Conservation (phyloP, 2,329 filamentous ascomycete species). For the Spiromastix sp. region DNA sequence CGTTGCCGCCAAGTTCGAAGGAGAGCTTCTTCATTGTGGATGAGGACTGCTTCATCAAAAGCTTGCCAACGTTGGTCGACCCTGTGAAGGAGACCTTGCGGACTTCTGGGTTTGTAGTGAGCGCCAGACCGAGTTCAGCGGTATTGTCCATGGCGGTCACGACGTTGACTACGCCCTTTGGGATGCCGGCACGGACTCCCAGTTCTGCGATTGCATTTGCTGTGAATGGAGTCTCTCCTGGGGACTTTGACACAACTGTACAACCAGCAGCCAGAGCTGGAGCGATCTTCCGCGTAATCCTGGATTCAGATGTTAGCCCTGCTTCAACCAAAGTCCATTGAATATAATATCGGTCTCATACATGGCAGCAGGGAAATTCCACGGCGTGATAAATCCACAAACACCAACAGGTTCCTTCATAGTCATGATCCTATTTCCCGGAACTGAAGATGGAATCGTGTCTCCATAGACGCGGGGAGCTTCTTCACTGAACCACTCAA, state of each 20-base stretch:
- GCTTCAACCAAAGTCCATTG: no score
- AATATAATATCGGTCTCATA: no score
- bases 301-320: no score
- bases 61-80: conserved; percentile 51
- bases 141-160: conserved; percentile 75
- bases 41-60: conserved; percentile 86
- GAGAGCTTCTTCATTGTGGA: conserved; percentile 76
- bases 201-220: conserved; percentile 80
- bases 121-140: conserved; percentile 60
- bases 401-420: conserved; percentile 59
- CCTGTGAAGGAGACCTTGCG: conserved; percentile 94
- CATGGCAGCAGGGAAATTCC: conserved; percentile 52
- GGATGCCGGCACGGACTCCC: conserved; percentile 75
- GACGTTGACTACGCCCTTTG: conserved; percentile 82
- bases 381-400: conserved; percentile 56
- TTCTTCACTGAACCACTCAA: conserved; percentile 55
- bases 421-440: conserved; percentile 52
- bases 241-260: conserved; percentile 85
- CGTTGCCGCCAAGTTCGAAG: conserved; percentile 88
- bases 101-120: conserved; percentile 67
- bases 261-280: conserved; percentile 80
- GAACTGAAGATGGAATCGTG: conserved; percentile 49
- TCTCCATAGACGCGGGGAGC: conserved; percentile 49
- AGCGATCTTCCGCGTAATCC: conserved; percentile 41
- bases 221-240: conserved; percentile 85